These are phyloP conservation scores for Venturia asperata DNA, from an alignment of 2,329 filamentous ascomycete genomes.

Conservation along the genomic window DNA sequence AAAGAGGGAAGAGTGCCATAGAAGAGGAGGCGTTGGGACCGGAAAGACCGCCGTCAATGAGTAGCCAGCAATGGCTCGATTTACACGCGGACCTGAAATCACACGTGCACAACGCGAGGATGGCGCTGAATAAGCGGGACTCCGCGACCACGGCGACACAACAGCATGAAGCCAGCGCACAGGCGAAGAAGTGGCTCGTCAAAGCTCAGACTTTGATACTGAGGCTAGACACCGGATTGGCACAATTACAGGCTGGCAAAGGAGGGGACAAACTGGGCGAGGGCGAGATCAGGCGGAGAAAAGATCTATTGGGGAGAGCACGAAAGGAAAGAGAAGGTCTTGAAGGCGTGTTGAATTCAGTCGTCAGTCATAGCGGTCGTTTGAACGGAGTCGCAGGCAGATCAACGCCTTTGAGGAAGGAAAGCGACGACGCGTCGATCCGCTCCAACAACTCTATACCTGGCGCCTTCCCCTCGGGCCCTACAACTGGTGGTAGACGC, in stretches of 20 bases:
- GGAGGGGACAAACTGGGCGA: constrained; percentile 53
- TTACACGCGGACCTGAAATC: constrained; percentile 66
- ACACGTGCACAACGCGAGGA: constrained; percentile 59
- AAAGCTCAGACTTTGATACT: constrained; percentile 58
- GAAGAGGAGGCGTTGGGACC: constrained; percentile 26
- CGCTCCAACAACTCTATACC: constrained; percentile 7
- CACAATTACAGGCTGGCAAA: constrained; percentile 33
- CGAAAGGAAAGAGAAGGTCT: constrained; percentile 68
- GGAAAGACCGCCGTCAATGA: constrained; percentile 36
- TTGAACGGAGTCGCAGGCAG: not conserved
- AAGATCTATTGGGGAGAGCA: constrained; percentile 62
- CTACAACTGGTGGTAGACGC: constrained; percentile 44
- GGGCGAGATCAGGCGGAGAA: constrained; percentile 64
- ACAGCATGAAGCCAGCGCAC: constrained; percentile 62
- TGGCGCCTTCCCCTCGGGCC: constrained; percentile 14
- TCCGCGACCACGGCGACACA: constrained; percentile 50
- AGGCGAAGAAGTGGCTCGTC: constrained; percentile 67
- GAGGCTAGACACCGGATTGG: constrained; percentile 59
- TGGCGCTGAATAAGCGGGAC: constrained; percentile 62
- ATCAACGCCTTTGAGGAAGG: not conserved
- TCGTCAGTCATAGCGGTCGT: constrained; percentile 19
- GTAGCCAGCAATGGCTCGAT: constrained; percentile 68
- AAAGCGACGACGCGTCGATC: not conserved
- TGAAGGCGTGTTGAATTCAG: constrained; percentile 54
- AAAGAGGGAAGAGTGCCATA: constrained; percentile 10